Evolutionary conservation across 192 early-diverging fungal species (phyloP), one percentile per base, ranked within the genome.

Genomic region (Coemansia sp.): DNA sequence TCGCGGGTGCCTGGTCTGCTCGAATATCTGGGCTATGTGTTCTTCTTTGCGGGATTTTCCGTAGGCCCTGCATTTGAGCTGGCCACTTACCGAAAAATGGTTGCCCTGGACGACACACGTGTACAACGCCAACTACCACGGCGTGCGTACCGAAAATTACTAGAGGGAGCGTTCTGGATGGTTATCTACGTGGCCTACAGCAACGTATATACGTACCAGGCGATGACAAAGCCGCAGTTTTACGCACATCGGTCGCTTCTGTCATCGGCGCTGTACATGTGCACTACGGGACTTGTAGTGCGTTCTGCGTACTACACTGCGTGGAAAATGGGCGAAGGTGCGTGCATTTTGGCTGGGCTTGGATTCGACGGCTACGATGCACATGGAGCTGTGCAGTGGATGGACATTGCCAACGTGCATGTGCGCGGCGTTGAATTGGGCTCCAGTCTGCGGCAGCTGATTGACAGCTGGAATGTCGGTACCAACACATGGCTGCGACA

Each of bases 401-500:
- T 91, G 63, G 62, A 86, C 37, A 84, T 92, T 22, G 84, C 88
- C 35, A 95, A 95, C 72, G 88, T 98, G 50, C 79, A 88, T 47
- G 83, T 96, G 21, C 61, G 65, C 27, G 83, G 73, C 0, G 88
- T 92, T 52, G 97, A 98, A 79, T 73, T 87, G 17, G 90, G 88
- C 0, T 65, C 87, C 66, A 95, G 89, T 64, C 63, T 90, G 10
- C 94, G 93, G 82, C 60, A 72, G 27, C 72, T 92, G 11, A 72
- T 89, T 24, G 94, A 94, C 58, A 70, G 79, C 60, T 98, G 97
- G 97, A 98, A 98, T 77, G 88, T 91, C 70, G 85, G 87, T 49
- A 96, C 95, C 5, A 91, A 89, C 62, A 77, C 78, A 27, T 98
- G 96, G 96, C 81, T 98, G 49, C 86, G 87, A 25, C 84, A 92